Evolutionary conservation across 2,329 filamentous ascomycete genomes (phyloP).

Genomic region (Septoria petroselini): DNA sequence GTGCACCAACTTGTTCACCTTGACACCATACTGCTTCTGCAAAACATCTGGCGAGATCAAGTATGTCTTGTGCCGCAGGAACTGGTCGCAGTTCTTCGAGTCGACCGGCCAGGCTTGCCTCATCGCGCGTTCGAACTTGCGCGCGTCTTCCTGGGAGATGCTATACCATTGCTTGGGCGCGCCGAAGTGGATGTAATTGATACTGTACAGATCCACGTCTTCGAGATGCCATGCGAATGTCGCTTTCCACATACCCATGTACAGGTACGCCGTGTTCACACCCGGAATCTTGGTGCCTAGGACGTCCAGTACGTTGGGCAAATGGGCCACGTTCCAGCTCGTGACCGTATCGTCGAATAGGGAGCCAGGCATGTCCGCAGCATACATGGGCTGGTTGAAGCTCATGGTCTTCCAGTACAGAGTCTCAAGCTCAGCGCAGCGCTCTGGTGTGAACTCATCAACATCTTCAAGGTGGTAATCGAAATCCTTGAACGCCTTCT

Average conservation of each 20-base stretch:
- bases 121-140: constrained; percentile 92
- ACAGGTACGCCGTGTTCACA: constrained; percentile 96
- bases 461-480: constrained; percentile 81
- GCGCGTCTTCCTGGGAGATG: constrained; percentile 91
- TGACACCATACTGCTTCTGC: constrained; percentile 85
- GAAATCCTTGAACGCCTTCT: constrained; percentile 84
- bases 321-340: constrained; percentile 89
- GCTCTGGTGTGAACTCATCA: constrained; percentile 83
- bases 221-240: constrained; percentile 99
- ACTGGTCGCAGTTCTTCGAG: constrained; percentile 92
- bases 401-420: constrained; percentile 97
- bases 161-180: constrained; percentile 99
- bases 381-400: constrained; percentile 91
- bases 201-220: constrained; percentile 97
- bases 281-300: constrained; percentile 93
- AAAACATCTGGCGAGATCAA: constrained; percentile 88
- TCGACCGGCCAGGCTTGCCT: constrained; percentile 90
- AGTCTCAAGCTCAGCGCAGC: constrained; percentile 90
- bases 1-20: constrained; percentile 91
- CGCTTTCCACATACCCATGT: constrained; percentile 99
- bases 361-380: constrained; percentile 92
- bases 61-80: constrained; percentile 95
- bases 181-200: constrained; percentile 99
- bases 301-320: constrained; percentile 90
- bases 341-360: constrained; percentile 84